These are phyloP conservation scores for Meyerozyma smithsonii DNA, from an alignment of 1,139 yeast species.

Conservation along the genomic window DNA sequence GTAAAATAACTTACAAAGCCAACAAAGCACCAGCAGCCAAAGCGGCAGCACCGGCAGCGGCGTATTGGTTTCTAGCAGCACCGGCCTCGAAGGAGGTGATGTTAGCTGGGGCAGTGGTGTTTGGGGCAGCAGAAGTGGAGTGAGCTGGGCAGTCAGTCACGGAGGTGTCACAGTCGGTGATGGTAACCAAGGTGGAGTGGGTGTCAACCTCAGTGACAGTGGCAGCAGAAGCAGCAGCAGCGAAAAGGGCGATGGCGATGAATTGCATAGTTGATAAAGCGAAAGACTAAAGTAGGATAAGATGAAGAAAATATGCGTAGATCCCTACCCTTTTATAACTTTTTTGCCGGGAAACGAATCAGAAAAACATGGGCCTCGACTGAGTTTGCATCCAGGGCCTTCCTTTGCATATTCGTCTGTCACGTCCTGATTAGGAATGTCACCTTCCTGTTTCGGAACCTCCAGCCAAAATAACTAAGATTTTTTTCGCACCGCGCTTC, in stretches of 20 bases:
- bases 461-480: not conserved
- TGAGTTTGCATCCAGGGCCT: not conserved
- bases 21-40: conserved; percentile 32
- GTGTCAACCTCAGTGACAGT: conserved; percentile 17
- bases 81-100: conserved; percentile 18
- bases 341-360: not conserved
- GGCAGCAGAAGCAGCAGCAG: conserved; percentile 20
- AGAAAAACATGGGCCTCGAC: not conserved
- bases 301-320: conserved; percentile 13
- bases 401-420: not conserved
- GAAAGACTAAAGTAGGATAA: conserved; percentile 18
- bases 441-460: not conserved
- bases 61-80: conserved; percentile 17
- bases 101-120: conserved; percentile 17
- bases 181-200: conserved; percentile 20
- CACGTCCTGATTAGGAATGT: not conserved
- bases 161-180: conserved; percentile 21
- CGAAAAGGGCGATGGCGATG: conserved; percentile 21
- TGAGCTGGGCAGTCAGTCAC: conserved; percentile 25
- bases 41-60: conserved; percentile 25
- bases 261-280: conserved; percentile 23
- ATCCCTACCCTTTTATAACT: conserved; percentile 2
- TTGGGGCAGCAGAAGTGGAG: conserved; percentile 18
- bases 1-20: conserved; percentile 21
- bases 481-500: not conserved